These are phyloP conservation scores for Bryum argenteum DNA, from an alignment of 225 moss, liverwort and hornwort genomes.

Conservation along the genomic window DNA sequence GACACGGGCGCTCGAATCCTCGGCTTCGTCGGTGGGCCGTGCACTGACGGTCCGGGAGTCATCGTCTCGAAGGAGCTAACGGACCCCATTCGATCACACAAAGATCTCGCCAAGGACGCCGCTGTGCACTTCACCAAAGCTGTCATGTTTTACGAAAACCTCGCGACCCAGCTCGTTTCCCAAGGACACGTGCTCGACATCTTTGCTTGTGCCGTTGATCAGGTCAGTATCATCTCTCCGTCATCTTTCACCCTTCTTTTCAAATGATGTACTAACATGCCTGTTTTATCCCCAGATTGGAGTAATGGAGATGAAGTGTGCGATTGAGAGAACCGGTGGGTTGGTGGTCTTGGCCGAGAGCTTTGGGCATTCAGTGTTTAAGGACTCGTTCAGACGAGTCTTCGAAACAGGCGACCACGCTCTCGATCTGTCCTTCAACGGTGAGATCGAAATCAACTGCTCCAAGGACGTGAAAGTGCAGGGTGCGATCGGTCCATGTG, in stretches of 20 bases:
- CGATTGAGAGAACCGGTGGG: conserved; percentile 93
- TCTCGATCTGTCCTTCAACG: conserved; percentile 87
- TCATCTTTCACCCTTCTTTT: conserved; percentile 8
- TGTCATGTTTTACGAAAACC: conserved; percentile 86
- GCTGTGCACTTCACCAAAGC: conserved; percentile 84
- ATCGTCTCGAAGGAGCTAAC: conserved; percentile 90
- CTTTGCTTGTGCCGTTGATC: conserved; percentile 96
- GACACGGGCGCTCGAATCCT: conserved; percentile 94
- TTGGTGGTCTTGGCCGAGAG: conserved; percentile 97
- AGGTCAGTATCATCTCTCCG: conserved; percentile 52
- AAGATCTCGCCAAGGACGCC: conserved; percentile 88
- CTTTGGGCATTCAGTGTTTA: conserved; percentile 96
- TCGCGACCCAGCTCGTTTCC: conserved; percentile 90
- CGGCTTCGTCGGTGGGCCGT: conserved; percentile 93
- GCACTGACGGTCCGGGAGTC: conserved; percentile 94
- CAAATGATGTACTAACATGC: neutral
- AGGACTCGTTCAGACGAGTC: conserved; percentile 91
- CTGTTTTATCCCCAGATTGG: conserved; percentile 64
- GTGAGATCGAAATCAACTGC: conserved; percentile 85
- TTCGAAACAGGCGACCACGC: conserved; percentile 88
- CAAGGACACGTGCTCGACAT: conserved; percentile 98
- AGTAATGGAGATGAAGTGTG: conserved; percentile 99
- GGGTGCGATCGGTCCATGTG: conserved; percentile 94
- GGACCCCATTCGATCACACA: conserved; percentile 93
- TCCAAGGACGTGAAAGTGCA: conserved; percentile 97